Base-by-base conservation (phyloP, 495 filamentous ascomycete species). In the Penicillium atrosanguineum region DNA sequence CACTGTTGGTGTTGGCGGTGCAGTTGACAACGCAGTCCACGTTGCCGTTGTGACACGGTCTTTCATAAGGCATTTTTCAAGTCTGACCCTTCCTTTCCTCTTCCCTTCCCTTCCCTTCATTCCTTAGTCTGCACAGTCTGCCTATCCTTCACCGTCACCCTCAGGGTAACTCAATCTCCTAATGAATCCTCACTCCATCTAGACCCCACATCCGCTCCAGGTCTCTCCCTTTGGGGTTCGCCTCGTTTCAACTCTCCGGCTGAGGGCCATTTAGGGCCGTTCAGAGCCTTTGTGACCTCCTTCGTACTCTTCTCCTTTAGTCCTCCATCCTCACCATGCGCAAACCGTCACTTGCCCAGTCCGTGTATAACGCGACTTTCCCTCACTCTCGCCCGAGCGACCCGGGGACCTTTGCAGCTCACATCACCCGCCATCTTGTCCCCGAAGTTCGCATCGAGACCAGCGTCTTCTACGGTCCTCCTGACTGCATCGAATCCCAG, bases 371-470 rank as follows among this genome's bases (percentile, higher is more conserved):
- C 48, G 67, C 74, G 50, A 74, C 83, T 21, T 87, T 78, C 57
- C 82, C 84, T n/a, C 71, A 69, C 16, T 80, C 79, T n/a, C 72
- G 73, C 31, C 62, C 79, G 7, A 74, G 63, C 40, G 82, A 86
- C 49, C 83, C 83, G 0, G 67, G 70, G 1, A 78, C 76, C 40
- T 87, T 86, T 67, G 70, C 79, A 15, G 75, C 74, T 9, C 81
- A 86, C 56, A 77, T 87, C 52, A 75, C 76, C 36, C 77, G 78
- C 26, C 79, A 90, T 62, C 81, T 96, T 21, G 84, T 96, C n/a
- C 88, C 86, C 12, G 91, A 96, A 79, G 90, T 96, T 45, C 87
- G 90, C 38, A 79, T 88, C 61, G 91, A 96, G 66, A 90, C 88
- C 3, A 83, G 84, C 46, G 82, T 83, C 26, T 96, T 92, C 74